Evolutionary conservation across 352 stramenopile species (phyloP).

Genomic region (Globisporangium cylindrosporum): DNA sequence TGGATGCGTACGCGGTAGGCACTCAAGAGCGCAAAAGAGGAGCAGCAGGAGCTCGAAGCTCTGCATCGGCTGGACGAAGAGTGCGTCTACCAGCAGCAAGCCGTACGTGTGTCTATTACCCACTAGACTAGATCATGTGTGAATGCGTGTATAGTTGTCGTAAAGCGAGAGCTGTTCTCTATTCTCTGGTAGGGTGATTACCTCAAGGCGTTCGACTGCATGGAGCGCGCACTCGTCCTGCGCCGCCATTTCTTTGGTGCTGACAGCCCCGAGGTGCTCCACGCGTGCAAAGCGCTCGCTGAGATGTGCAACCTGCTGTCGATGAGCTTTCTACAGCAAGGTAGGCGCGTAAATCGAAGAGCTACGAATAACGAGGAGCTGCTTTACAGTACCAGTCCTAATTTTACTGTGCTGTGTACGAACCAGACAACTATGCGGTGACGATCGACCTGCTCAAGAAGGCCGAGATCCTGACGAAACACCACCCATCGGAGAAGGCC

Average conservation of each 20-base stretch:
- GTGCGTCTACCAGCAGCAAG: slow-evolving; percentile 84
- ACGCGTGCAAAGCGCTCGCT: slow-evolving; percentile 86
- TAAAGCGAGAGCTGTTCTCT: neutral
- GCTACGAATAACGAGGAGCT: neutral
- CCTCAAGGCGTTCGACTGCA: slow-evolving; percentile 89
- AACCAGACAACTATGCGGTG: slow-evolving; percentile 83
- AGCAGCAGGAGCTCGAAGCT: slow-evolving; percentile 83
- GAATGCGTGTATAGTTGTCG: neutral
- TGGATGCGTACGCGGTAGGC: slow-evolving; percentile 12
- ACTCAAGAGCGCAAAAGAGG: slow-evolving; percentile 36
- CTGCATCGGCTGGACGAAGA: slow-evolving; percentile 90
- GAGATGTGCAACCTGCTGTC: slow-evolving; percentile 94
- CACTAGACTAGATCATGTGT: neutral
- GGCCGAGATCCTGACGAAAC: slow-evolving; percentile 89
- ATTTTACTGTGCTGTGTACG: neutral
- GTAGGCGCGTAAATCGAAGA: slow-evolving; percentile 5
- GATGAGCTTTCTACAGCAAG: slow-evolving; percentile 93
- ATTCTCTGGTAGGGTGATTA: slow-evolving; percentile 75
- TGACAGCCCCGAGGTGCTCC: slow-evolving; percentile 80
- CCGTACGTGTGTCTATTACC: slow-evolving; percentile 25
- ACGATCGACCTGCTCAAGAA: slow-evolving; percentile 93
- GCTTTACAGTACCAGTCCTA: neutral
- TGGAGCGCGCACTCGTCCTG: slow-evolving; percentile 90
- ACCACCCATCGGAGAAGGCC: slow-evolving; percentile 72
- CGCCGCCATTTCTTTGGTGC: slow-evolving; percentile 91